These are phyloP conservation scores for Porogramme epimiltina DNA, from an alignment of 1,284 basidiomycete species.

Conservation along the genomic window DNA sequence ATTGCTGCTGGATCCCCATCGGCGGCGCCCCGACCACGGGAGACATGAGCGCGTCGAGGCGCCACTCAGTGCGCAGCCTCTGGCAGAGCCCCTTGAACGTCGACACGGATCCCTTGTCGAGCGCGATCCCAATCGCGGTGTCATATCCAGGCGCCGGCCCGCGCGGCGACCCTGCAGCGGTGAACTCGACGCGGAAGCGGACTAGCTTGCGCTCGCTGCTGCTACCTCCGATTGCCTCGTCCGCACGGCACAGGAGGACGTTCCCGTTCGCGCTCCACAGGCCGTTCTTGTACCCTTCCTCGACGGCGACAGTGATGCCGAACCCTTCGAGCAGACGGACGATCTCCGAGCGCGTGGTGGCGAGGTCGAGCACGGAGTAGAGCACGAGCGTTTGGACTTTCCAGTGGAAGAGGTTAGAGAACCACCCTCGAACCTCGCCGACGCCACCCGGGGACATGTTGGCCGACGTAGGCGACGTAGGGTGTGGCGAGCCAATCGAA, in stretches of 20 bases:
- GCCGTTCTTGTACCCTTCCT: constrained; percentile 43
- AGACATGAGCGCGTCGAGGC: constrained; percentile 39
- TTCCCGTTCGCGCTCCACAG: constrained; percentile 27
- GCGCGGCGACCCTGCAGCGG: constrained; percentile 26
- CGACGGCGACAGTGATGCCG: constrained; percentile 59
- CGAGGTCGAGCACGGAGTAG: constrained; percentile 66
- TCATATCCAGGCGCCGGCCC: constrained; percentile 28
- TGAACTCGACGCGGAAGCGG: constrained; percentile 65
- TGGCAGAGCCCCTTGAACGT: constrained; percentile 79
- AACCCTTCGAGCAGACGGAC: constrained; percentile 67
- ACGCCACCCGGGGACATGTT: constrained; percentile 51
- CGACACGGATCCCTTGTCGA: constrained; percentile 87
- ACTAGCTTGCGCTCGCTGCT: constrained; percentile 59
- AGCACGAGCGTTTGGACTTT: constrained; percentile 66
- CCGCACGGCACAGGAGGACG: constrained; percentile 66
- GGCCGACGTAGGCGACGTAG: constrained; percentile 25
- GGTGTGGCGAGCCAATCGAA: constrained; percentile 35
- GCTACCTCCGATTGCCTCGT: constrained; percentile 61
- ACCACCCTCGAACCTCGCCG: constrained; percentile 83
- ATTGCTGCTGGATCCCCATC: constrained; percentile 29
- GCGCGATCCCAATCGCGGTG: constrained; percentile 56
- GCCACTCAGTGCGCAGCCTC: constrained; percentile 70
- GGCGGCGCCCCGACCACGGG: constrained; percentile 19
- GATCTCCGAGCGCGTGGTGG: constrained; percentile 65
- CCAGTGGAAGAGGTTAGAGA: constrained; percentile 80